Conservation (phyloP, 805 yeast species). For the Kuraishia ogatae region DNA sequence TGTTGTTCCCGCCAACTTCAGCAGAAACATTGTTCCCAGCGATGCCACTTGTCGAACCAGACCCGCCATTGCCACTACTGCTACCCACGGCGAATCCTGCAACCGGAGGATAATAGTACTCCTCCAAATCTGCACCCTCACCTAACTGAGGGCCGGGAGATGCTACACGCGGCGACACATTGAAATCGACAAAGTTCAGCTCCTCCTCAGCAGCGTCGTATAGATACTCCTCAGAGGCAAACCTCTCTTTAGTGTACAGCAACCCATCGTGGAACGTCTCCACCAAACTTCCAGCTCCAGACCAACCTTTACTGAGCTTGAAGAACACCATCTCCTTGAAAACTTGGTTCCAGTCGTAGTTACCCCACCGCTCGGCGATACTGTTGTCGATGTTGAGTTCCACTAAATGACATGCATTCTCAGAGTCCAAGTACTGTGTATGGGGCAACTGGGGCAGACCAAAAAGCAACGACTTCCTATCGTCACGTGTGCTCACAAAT, state of each 20-base stretch:
- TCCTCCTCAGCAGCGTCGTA: conserved; percentile 16
- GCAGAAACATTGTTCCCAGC: no score
- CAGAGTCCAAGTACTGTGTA: conserved; percentile 41
- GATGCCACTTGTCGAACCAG: background rate
- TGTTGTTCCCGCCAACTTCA: background rate
- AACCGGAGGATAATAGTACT: background rate
- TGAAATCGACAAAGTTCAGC: conserved; percentile 2
- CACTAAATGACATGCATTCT: conserved; percentile 21
- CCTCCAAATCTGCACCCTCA: background rate
- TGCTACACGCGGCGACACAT: conserved; percentile 1
- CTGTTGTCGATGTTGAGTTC: conserved; percentile 23
- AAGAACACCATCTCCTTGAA: conserved; percentile 25
- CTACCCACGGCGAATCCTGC: background rate
- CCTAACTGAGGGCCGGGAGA: background rate
- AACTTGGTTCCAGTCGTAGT: conserved; percentile 25
- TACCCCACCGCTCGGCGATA: conserved; percentile 21
- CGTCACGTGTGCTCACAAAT: conserved; percentile 48
- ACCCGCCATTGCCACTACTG: background rate
- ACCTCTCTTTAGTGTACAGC: conserved; percentile 16
- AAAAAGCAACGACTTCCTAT: conserved; percentile 49
- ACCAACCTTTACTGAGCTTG: conserved; percentile 25
- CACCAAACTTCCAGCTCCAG: conserved; percentile 23
- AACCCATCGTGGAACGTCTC: conserved; percentile 22
- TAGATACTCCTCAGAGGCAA: conserved; percentile 12
- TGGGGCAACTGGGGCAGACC: conserved; percentile 71